Evolutionary conservation across 768 basidiomycete genomes (phyloP), one percentile per base, ranked within the genome.

Genomic region (Floccularia luteovirens): DNA sequence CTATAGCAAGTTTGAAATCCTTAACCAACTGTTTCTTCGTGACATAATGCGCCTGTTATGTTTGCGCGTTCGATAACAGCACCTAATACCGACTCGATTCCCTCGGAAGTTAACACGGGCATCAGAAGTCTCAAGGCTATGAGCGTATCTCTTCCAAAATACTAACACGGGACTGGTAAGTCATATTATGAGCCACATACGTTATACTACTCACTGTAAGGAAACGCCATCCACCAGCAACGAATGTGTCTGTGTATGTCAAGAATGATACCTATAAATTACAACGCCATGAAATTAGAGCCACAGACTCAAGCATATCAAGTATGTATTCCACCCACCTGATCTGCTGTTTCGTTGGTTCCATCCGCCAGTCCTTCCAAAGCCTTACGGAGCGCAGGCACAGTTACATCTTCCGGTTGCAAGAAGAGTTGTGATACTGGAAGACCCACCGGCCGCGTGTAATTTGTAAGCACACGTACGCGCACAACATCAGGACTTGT

Each of bases 151-250:
- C 67, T 51, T 7, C 57, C 56, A 37, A 60, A 62, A 31, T 59
- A 60, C 57, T 58, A 33, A 23, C 2, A 16, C 10, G 27, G 5
- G 24, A 31, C 27, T 13, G 48, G 19, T n/a, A 10, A 11, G 12
- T 3, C 19, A 27, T 25, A 1, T 13, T 23, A 23, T 11, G 14
- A 11, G 3, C 20, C 36, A 11, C 1, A 17, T 22, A n/a, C 8
- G 3, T 2, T 6, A 44, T 11, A 5, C 10, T 11, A 34, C 50
- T 12, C 43, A 62, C 60, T 14, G 68, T 70, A 40, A 70, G 47
- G 50, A 70, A 70, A 32, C 67, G 50, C 67, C 67, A 70, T 24
- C 68, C 68, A 3, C 68, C 68, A 5, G 67, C 68, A 3, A 63
- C 57, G 39, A 65, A 65, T 44, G 67, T 66, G 31, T 64, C 46